These are phyloP conservation scores for Rhododendron ovatum DNA, from an alignment of 148 eudicot genomes.

Conservation along the genomic window DNA sequence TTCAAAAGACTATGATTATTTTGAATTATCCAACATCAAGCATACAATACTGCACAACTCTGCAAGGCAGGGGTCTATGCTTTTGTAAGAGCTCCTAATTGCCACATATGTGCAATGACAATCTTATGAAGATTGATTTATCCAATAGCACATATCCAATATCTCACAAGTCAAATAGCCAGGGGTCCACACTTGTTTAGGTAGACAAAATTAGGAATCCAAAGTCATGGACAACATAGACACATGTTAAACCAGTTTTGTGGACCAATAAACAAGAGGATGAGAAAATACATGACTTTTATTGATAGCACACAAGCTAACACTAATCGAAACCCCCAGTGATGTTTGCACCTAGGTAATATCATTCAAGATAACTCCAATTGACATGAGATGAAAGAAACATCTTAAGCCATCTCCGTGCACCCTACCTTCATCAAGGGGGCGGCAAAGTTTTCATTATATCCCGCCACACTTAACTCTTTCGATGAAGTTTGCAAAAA, in stretches of 20 bases:
- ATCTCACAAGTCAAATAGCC: not conserved
- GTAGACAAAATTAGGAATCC: not conserved
- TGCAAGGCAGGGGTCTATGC: not conserved
- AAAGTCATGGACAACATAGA: not conserved
- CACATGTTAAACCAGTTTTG: not conserved
- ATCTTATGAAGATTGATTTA: not conserved
- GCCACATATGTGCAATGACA: not conserved
- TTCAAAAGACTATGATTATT: too few species aligned
- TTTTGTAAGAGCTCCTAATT: not conserved
- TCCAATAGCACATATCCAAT: not conserved
- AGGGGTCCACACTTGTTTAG: not conserved
- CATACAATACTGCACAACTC: too few species aligned
- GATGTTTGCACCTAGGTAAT: not conserved
- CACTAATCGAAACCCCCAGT: not conserved
- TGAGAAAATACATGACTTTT: not conserved
- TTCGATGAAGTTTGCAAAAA: not conserved
- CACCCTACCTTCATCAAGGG: not conserved
- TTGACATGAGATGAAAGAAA: not conserved
- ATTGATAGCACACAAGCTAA: not conserved
- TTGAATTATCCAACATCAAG: too few species aligned
- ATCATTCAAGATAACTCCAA: not conserved
- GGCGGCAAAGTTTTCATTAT: not conserved
- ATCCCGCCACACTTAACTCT: not conserved
- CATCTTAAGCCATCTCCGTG: not conserved
- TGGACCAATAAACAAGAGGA: not conserved